Percentiles rank a stretch among this genome's conserved stretches.
phyloP scores from a whole-genome alignment of 176 grass and related monocot species.

The Lolium multiflorum region DNA sequence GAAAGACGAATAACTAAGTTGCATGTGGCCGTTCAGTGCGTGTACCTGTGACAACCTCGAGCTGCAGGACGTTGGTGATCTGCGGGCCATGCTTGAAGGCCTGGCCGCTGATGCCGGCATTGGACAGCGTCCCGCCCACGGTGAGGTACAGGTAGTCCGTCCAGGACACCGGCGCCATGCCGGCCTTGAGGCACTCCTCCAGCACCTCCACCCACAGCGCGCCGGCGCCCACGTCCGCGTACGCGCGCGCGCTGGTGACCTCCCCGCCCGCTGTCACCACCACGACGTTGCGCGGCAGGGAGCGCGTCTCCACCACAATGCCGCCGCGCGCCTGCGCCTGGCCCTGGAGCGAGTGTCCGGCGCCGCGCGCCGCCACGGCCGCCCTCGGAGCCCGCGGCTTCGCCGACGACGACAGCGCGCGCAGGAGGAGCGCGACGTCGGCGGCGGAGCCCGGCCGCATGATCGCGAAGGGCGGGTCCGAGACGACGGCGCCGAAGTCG shows the following conservation, averaged over 20 bases:
- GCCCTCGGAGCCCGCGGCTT: slow-evolving; percentile 5
- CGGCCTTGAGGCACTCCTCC: slow-evolving; percentile 69
- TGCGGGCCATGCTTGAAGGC: slow-evolving; percentile 95
- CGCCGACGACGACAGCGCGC: slow-evolving; percentile 47
- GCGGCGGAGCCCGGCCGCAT: slow-evolving; percentile 57
- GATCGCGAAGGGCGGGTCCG: slow-evolving; percentile 57
- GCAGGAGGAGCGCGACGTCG: slow-evolving; percentile 70
- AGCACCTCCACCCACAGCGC: slow-evolving; percentile 86
- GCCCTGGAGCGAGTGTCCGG: slow-evolving; percentile 81
- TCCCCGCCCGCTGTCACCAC: too few relatives aligned
- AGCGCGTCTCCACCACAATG: slow-evolving; percentile 84
- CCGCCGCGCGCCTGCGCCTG: slow-evolving; percentile 75
- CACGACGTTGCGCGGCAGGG: slow-evolving; percentile 51
- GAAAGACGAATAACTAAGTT: neutral
- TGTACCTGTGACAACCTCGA: slow-evolving; percentile 84
- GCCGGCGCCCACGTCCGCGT: slow-evolving; percentile 81
- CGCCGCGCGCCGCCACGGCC: slow-evolving; percentile 69
- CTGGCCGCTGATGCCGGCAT: slow-evolving; percentile 91
- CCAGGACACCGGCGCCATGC: slow-evolving; percentile 81
- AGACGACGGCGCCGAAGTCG: slow-evolving; percentile 73
- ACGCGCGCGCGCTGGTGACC: neutral
- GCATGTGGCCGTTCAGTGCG: slow-evolving; percentile 18
- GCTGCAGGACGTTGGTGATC: slow-evolving; percentile 86
- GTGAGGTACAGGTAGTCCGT: slow-evolving; percentile 92
- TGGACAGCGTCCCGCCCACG: slow-evolving; percentile 91